A percentile compares a stretch with the other conserved stretches of the same genome.
Conservation (phyloP, 345 rosid genomes). For the Carallia brachiata region DNA sequence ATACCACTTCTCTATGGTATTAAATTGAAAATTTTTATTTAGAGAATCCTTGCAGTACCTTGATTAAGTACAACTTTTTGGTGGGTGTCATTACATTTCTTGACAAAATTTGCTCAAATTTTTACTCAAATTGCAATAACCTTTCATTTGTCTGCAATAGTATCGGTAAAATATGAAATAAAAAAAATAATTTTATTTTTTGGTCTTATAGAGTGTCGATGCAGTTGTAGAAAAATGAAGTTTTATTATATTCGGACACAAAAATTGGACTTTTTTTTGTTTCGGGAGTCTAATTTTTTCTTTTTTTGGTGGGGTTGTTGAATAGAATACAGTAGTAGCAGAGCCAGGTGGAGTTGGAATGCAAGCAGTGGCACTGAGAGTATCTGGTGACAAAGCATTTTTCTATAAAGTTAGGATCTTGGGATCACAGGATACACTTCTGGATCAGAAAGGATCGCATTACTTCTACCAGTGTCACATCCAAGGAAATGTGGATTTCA, state of each 20-base stretch:
- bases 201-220: too few relatives aligned
- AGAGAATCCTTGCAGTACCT: too few relatives aligned
- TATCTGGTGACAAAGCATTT: slow-evolving; percentile 73
- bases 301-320: slow-evolving; percentile 5
- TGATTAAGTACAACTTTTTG: not conserved
- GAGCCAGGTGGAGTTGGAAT: slow-evolving; percentile 59
- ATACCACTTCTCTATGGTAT: not conserved
- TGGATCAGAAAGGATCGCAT: slow-evolving; percentile 77
- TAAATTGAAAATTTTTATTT: not conserved
- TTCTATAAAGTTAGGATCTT: slow-evolving; percentile 62
- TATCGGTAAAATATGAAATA: too few relatives aligned
- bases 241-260: too few relatives aligned
- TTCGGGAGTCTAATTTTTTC: too few relatives aligned
- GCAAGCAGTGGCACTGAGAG: slow-evolving; percentile 82
- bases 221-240: too few relatives aligned
- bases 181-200: too few relatives aligned
- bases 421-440: slow-evolving; percentile 91
- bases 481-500: slow-evolving; percentile 80
- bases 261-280: too few relatives aligned
- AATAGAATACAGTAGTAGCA: slow-evolving; percentile 77
- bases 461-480: slow-evolving; percentile 67
- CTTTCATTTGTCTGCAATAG: too few relatives aligned
- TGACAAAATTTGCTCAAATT: too few relatives aligned
- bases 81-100: not conserved
- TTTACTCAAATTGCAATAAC: too few relatives aligned